Evolutionary conservation across 2,329 filamentous ascomycete species (phyloP).

Genomic region (Verruconis gallopava): DNA sequence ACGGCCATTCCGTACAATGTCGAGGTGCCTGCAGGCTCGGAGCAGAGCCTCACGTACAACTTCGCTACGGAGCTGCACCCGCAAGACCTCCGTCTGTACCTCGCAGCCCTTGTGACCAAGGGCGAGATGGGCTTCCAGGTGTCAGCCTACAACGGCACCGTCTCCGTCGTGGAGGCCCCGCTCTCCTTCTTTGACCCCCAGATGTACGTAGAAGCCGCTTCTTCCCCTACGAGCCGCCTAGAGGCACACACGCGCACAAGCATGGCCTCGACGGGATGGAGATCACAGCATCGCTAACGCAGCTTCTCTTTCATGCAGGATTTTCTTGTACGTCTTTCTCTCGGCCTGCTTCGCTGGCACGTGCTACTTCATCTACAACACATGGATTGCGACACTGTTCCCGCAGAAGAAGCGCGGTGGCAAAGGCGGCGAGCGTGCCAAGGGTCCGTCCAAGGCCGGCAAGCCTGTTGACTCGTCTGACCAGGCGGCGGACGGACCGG

Average conservation of each 20-base stretch:
- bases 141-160: constrained; percentile 66
- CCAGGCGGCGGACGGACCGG: constrained; percentile 56
- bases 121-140: constrained; percentile 63
- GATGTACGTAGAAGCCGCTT: constrained; percentile 57
- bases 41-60: constrained; percentile 63
- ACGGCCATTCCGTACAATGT: constrained; percentile 59
- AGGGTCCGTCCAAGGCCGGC: constrained; percentile 45
- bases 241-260: too few relatives aligned
- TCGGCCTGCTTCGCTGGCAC: constrained; percentile 63
- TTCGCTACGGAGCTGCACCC: constrained; percentile 89
- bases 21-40: constrained; percentile 61
- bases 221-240: constrained; percentile 9
- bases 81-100: constrained; percentile 68
- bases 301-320: constrained; percentile 38
- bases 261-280: too few relatives aligned
- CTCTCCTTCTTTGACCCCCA: constrained; percentile 89
- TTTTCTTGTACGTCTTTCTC: constrained; percentile 95
- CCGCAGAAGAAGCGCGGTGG: constrained; percentile 58
- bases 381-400: constrained; percentile 93
- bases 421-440: constrained; percentile 53
- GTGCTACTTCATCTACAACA: constrained; percentile 94
- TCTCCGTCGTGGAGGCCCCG: constrained; percentile 78
- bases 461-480: constrained; percentile 54
- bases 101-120: constrained; percentile 60
- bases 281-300: neutral